Evolutionary conservation across 495 filamentous ascomycete genomes (phyloP).

Genomic region (Niebla homalea): DNA sequence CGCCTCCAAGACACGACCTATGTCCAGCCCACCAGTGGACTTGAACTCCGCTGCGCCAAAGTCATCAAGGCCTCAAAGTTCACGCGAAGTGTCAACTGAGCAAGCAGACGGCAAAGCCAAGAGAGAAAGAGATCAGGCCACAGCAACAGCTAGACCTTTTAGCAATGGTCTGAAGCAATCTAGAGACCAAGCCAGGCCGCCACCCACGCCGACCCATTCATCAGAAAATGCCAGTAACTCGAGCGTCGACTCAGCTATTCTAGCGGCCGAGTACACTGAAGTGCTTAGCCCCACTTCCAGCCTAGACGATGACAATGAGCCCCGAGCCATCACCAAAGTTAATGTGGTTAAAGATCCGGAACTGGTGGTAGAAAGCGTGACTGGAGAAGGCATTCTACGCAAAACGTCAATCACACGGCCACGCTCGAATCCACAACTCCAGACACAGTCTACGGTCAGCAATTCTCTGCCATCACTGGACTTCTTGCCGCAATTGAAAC

Average conservation of each 20-base stretch:
- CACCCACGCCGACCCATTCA: neutral
- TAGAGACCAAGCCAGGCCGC: neutral
- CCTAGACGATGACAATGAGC: neutral
- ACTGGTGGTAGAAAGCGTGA: conserved; percentile 11
- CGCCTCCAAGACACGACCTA: neutral
- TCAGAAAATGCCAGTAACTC: neutral
- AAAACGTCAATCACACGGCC: conserved; percentile 18
- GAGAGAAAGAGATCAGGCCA: neutral
- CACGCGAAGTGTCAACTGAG: neutral
- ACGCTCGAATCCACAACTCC: conserved; percentile 18
- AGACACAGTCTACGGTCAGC: conserved; percentile 6
- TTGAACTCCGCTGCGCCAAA: neutral
- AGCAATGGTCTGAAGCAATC: neutral
- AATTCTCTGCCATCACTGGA: conserved; percentile 12
- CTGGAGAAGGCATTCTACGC: conserved; percentile 10
- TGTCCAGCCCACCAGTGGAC: neutral
- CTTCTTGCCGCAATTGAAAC: conserved; percentile 19
- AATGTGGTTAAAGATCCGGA: conserved; percentile 4
- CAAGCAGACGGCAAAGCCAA: neutral
- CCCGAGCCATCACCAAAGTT: neutral
- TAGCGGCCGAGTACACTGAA: neutral
- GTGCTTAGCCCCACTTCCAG: neutral
- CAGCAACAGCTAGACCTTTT: neutral
- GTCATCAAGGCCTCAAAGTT: neutral
- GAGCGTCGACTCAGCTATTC: neutral